Evolutionary conservation across 768 basidiomycete genomes (phyloP), one percentile per base, ranked within the genome.

Genomic region (Phaeotremella skinneri): DNA sequence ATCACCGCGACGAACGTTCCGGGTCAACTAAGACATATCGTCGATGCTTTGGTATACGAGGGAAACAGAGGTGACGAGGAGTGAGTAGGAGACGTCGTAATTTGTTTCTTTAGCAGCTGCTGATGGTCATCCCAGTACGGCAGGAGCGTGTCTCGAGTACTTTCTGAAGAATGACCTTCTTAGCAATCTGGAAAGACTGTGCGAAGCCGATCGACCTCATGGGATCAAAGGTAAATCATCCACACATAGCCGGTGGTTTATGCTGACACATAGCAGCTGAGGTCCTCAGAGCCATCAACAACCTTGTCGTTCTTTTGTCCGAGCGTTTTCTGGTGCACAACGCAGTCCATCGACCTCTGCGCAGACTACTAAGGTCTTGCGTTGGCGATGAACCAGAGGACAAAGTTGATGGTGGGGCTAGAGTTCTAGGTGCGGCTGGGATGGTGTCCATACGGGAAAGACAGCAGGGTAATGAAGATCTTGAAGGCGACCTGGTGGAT

Each of bases 321-420:
- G 91, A 96, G 71, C 88, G 89, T 64, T 96, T 97, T 69, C 84
- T 97, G 20, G 87, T 93, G 3, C 91, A 94, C 69, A 88, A 90
- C 7, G 89, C 85, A 1, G 87, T 93, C 0, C 92, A 97, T 76
- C 86, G 84, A 67, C 91, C 91, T 1, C 87, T 96, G 7, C 82
- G 93, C 25, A 81, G 90, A 39, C 80, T 97, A 6, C 82, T 97
- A 13, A 82, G 91, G 27, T 87, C 85, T 58, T 96, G 91, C 73
- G 88, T 88, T 2, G 92, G 91, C n/a, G 91, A 93, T 59, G 90
- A 94, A 74, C 75, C 92, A 6, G 87, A 91, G 69, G 91, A 93
- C 70, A 87, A 88, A 66, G 75, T 91, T 29, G 91, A 92, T 69
- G 90, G 90, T 83, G 80, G 66, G 6, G 62, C 59, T 82, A 84